Evolutionary conservation across 2,329 filamentous ascomycete species (phyloP), one percentile per base, ranked within the genome.

Genomic region (Penicillium sp.): DNA sequence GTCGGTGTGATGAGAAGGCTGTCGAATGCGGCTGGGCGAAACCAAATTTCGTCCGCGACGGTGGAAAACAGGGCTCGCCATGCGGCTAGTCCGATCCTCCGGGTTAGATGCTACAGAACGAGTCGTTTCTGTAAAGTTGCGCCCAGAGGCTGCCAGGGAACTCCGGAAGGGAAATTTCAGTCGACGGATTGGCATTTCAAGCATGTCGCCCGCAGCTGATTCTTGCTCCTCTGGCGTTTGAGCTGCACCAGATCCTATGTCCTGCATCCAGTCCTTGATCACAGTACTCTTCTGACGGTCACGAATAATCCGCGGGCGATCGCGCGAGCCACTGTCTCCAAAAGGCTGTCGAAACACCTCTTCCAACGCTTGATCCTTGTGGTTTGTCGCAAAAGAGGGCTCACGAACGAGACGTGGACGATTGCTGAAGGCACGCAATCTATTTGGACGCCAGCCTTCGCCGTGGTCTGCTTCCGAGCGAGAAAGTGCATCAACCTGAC

Each of bases 241-340:
- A 43, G 73, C 73, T 5, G 75, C 77, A 36, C 78, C 77, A 29
- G 65, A 76, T 18, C 77, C 79, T 60, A 83, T 77, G 18, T 70
- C 72, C 50, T 90, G 87, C 87, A 96, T 95, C 90, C 90, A 96
- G 57, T 87, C 84, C 27, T 86, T 84, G 44, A 96, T 90, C 0
- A 88, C 87, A 50, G 84, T 90, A 55, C 86, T 85, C 1, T 85
- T 88, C 64, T 90, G 80, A 51, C 83, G 79, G 56, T 88, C 84
- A 27, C 81, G 76, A 43, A 79, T 76, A 42, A 78, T 76, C 36
- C 52, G 54, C 41, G 81, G 78, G 1, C 78, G 83, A 13, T 79
- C 77, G 45, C 84, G 70, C 2, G 81, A 76, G 6, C 78, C 78
- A 43, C 81, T 75, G 50, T 85, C 84, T 39, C 65, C 66, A 27